phyloP scores from a whole-genome alignment of 352 stramenopile species.

The Thalassiosira exigua region DNA sequence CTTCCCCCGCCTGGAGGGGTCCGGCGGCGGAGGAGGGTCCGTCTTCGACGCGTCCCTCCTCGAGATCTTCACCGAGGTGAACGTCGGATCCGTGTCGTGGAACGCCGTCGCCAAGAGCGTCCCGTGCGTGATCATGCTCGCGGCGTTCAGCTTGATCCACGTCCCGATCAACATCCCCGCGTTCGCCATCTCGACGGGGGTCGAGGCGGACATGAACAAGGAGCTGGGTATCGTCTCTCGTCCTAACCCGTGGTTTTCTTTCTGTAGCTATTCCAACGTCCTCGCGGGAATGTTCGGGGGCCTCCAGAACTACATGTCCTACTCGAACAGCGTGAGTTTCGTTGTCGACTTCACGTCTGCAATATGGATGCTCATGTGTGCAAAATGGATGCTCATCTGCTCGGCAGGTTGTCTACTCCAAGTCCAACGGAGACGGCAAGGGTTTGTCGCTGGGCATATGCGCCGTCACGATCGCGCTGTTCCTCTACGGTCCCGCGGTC shows the following conservation, averaged over 20 bases:
- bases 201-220: constrained; percentile 91
- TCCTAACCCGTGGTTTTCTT: too few species aligned
- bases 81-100: constrained; percentile 74
- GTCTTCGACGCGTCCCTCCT: too few species aligned
- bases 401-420: too few species aligned
- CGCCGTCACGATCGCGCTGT: constrained; percentile 87
- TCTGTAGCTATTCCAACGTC: constrained; percentile 91
- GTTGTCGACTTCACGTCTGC: too few species aligned
- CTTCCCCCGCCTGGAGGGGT: constrained; percentile 58
- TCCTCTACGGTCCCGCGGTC: constrained; percentile 88
- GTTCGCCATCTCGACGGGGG: constrained; percentile 82
- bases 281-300: constrained; percentile 87
- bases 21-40: neutral
- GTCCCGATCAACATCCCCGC: constrained; percentile 95
- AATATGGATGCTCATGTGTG: too few species aligned
- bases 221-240: constrained; percentile 92
- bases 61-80: too few species aligned
- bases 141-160: constrained; percentile 92
- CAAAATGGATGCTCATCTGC: too few species aligned
- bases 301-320: constrained; percentile 91
- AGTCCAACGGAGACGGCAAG: constrained; percentile 83
- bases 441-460: constrained; percentile 48
- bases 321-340: constrained; percentile 68
- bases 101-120: constrained; percentile 64
- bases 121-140: constrained; percentile 87